Base-by-base conservation (phyloP, 768 basidiomycete species). In the Collybia mongolica region DNA sequence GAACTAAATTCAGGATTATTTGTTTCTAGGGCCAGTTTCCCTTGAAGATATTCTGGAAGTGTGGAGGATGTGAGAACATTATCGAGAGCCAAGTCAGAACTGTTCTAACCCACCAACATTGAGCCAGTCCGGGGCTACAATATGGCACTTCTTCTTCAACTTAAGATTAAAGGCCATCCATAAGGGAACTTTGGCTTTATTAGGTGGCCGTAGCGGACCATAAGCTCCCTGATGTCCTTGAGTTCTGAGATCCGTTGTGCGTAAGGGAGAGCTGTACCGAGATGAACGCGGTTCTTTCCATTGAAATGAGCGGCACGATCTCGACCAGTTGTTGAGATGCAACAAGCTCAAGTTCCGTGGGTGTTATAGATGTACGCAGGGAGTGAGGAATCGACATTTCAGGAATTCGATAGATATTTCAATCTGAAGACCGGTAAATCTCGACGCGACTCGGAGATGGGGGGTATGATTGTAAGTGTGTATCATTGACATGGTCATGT, bases 121-220 rank as follows among this genome's bases (percentile, higher is more conserved):
- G 23, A 99, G 73, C 97, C 97, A 99, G 24, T 80, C 76, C 2
- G 97, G 97, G 1, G 93, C 78, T 12, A 98, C 77, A 44, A 99
- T 93, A 57, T 91, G 85, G 54, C 96, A 98, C 68, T 94, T 95
- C 65, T 90, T 89, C 76, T 98, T 97, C 61, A 86, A 65, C 71
- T 99, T 99, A 44, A 98, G 73, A 62, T 96, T 93, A 2, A 90
- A 73, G 0, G 96, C 97, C 75, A 99, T 86, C 97, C 97, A 99
- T 3, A 98, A 72, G 1, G 97, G 97, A n/a, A 98, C 83, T 56
- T 79, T 79, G 32, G 86, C 78, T 65, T 89, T 88, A 50, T 82
- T 79, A 5, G 96, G 96, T 1, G 97, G 95, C 5, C 86, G 77
- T 46, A 99, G 81, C 17, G 97, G 96, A 2, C 97, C 97, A 59